Percentiles rank a stretch among this genome's conserved stretches.
Evolutionary conservation across 2,329 filamentous ascomycete species (phyloP).

Genomic region (Penicillium brasilianum): DNA sequence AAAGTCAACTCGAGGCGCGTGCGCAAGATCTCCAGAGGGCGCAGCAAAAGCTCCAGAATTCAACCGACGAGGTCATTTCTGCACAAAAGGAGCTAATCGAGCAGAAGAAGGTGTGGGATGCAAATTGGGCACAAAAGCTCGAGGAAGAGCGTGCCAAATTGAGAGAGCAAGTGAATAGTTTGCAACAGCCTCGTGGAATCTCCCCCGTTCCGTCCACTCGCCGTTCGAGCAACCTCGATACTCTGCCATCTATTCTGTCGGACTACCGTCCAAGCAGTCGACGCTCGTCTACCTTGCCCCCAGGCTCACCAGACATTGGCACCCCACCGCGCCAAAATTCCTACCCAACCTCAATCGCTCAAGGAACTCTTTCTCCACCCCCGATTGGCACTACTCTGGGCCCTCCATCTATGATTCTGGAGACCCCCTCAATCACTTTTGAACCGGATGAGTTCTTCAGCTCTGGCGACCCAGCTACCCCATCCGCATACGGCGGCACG

Average conservation of each 20-base stretch:
- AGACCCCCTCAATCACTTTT: conserved; percentile 48
- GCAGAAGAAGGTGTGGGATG: conserved; percentile 64
- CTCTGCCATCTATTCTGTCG: conserved; percentile 42
- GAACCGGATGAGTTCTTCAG: conserved; percentile 55
- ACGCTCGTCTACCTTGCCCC: conserved; percentile 47
- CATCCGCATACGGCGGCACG: conserved; percentile 45
- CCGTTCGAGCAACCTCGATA: conserved; percentile 44
- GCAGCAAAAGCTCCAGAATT: conserved; percentile 47
- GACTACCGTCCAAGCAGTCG: conserved; percentile 48
- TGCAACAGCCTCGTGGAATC: conserved; percentile 45
- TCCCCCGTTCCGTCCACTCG: conserved; percentile 51
- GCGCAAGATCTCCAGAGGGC: conserved; percentile 62
- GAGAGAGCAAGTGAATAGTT: conserved; percentile 54
- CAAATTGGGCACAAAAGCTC: conserved; percentile 61
- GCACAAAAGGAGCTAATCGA: conserved; percentile 61
- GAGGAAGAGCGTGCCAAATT: conserved; percentile 69
- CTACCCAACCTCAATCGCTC: conserved; percentile 38
- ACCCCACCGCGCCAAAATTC: conserved; percentile 56
- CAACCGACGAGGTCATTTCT: conserved; percentile 68
- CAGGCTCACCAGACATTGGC: conserved; percentile 42
- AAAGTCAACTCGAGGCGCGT: conserved; percentile 66
- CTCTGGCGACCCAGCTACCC: conserved; percentile 41
- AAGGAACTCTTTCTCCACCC: conserved; percentile 37
- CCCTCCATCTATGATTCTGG: conserved; percentile 30
- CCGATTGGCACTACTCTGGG: conserved; percentile 27